Evolutionary conservation across 75 land plant genomes (phyloP).

Genomic region (Gnetum montanum): DNA sequence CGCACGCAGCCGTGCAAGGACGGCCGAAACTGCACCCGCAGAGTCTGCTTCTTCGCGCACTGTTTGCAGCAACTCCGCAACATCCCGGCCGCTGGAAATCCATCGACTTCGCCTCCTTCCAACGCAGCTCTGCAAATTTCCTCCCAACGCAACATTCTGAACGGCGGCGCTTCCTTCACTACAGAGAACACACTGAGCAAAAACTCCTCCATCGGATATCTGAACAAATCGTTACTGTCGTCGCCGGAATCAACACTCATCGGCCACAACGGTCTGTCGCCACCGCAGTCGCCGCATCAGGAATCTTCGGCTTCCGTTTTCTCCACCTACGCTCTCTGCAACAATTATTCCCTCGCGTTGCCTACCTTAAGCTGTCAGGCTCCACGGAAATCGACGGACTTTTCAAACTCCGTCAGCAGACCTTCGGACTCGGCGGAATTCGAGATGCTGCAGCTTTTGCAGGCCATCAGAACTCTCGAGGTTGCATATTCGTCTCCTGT

Average conservation of each 20-base stretch:
- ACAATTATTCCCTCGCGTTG: neutral
- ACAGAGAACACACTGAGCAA: neutral
- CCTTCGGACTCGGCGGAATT: neutral
- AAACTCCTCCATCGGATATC: neutral
- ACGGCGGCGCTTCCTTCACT: neutral
- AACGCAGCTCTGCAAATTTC: neutral
- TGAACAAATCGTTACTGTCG: conserved; percentile 4
- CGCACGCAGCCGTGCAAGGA: conserved; percentile 80
- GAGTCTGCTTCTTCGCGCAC: conserved; percentile 45
- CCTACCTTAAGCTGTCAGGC: neutral
- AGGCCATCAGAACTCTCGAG: neutral
- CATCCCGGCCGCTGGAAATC: conserved; percentile 4
- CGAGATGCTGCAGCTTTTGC: neutral
- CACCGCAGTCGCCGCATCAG: conserved; percentile 18
- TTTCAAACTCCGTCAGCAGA: neutral
- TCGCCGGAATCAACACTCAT: conserved; percentile 35
- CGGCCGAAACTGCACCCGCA: conserved; percentile 46
- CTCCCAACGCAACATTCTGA: neutral
- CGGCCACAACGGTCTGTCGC: conserved; percentile 21
- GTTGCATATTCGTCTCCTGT: neutral
- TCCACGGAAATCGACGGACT: neutral
- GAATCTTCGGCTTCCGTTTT: conserved; percentile 1
- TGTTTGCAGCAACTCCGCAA: conserved; percentile 57
- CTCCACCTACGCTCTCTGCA: neutral
- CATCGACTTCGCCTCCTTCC: conserved; percentile 5